These are phyloP conservation scores for Rauvolfia tetraphylla DNA, from an alignment of 257 asterid genomes.

Conservation along the genomic window DNA sequence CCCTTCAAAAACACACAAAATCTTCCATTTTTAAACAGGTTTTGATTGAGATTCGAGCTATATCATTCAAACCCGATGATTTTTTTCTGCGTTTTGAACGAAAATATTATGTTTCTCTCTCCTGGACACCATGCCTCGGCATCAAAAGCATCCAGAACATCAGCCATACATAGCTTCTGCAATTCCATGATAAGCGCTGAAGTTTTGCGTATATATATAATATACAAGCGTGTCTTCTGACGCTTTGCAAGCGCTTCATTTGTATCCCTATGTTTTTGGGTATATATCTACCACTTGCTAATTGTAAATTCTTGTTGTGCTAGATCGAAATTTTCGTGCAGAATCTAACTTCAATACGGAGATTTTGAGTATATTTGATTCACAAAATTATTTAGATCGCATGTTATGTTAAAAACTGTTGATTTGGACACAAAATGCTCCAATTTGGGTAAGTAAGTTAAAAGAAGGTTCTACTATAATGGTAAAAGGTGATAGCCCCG, in stretches of 20 bases:
- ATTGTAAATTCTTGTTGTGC: background rate
- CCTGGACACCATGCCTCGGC: slow-evolving; percentile 20
- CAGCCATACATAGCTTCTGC: slow-evolving; percentile 24
- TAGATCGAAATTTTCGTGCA: background rate
- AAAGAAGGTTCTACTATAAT: too few species aligned
- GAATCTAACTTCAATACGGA: background rate
- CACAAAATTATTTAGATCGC: background rate
- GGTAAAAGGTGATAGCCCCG: too few species aligned
- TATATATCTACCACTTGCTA: background rate
- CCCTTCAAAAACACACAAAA: background rate
- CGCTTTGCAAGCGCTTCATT: background rate
- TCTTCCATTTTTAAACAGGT: slow-evolving; percentile 3
- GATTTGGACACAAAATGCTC: too few species aligned
- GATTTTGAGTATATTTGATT: too few species aligned
- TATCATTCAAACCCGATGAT: background rate
- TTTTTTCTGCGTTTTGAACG: background rate
- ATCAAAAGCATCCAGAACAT: slow-evolving; percentile 28
- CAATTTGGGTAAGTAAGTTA: too few species aligned
- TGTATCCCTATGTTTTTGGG: background rate
- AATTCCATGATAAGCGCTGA: slow-evolving; percentile 19
- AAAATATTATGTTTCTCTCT: background rate
- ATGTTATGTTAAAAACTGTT: too few species aligned
- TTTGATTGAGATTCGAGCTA: slow-evolving; percentile 28
- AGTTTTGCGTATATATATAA: background rate
- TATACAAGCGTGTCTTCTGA: background rate